These are phyloP conservation scores for Talaromyces sp. DNA, from an alignment of 2,329 filamentous ascomycete genomes.

Conservation along the genomic window DNA sequence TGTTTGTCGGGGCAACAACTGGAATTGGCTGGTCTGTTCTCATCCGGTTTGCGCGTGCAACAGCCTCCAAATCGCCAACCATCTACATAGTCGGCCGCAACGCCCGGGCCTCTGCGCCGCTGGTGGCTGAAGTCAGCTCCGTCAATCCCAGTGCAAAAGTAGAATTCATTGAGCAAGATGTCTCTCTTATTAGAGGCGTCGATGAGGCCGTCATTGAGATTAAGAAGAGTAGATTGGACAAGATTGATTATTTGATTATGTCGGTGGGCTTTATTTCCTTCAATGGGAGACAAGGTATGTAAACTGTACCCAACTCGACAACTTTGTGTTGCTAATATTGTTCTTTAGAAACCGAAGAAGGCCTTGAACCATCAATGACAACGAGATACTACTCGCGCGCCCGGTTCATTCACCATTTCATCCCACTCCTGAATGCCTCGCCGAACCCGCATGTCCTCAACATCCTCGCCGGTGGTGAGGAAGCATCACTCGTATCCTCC, in stretches of 20 bases:
- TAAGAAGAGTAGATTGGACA: neutral
- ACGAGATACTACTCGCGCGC: conserved; percentile 2
- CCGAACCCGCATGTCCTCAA: neutral
- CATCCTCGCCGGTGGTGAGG: neutral
- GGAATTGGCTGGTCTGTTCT: neutral
- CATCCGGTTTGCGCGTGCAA: neutral
- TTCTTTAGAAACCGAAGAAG: neutral
- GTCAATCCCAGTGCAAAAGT: neutral
- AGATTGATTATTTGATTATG: conserved; percentile 1
- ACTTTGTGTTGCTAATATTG: neutral
- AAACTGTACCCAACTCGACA: neutral
- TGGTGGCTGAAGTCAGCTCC: neutral
- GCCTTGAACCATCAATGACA: neutral
- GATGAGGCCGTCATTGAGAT: neutral
- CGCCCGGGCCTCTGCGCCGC: neutral
- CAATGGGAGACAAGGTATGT: neutral
- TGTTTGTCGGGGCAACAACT: conserved; percentile 5
- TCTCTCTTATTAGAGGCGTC: neutral
- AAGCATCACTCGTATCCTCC: neutral
- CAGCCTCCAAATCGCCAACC: neutral
- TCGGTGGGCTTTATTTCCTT: conserved; percentile 1
- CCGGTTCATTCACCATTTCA: neutral
- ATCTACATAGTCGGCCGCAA: conserved; percentile 3
- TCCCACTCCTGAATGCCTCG: neutral
- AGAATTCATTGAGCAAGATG: neutral